Evolutionary conservation across 2,329 filamentous ascomycete genomes (phyloP).

Genomic region (Sordariomycetes sp.): DNA sequence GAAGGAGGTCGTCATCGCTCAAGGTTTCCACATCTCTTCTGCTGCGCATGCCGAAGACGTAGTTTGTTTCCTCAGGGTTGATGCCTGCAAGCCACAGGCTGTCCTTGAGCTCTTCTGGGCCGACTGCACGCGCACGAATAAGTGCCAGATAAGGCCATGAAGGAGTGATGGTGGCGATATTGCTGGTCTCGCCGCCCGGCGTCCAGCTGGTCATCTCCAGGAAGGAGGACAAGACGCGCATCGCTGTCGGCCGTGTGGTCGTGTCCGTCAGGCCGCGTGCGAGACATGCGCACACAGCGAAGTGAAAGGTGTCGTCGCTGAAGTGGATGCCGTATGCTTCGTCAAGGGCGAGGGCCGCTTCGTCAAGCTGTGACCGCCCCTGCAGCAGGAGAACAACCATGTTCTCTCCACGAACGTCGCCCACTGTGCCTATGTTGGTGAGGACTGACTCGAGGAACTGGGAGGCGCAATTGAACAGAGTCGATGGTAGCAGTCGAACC

Average conservation of each 20-base stretch:
- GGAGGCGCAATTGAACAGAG: conserved; percentile 57
- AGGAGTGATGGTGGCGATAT: conserved; percentile 10
- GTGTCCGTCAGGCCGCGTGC: conserved; percentile 56
- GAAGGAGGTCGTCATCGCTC: conserved; percentile 51
- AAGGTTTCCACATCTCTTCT: conserved; percentile 29
- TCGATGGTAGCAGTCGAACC: conserved; percentile 51
- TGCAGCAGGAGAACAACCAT: conserved; percentile 53
- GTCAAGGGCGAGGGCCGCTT: conserved; percentile 52
- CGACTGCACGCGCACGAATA: conserved; percentile 46
- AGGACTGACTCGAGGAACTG: conserved; percentile 56
- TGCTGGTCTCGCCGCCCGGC: conserved; percentile 8
- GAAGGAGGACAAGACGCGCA: conserved; percentile 54
- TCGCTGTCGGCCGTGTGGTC: conserved; percentile 46
- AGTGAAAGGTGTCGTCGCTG: conserved; percentile 55
- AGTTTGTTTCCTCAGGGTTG: conserved; percentile 26
- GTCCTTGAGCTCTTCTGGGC: conserved; percentile 51
- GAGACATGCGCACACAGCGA: conserved; percentile 55
- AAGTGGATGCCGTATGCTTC: conserved; percentile 60
- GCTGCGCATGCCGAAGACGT: conserved; percentile 7
- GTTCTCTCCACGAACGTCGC: conserved; percentile 48
- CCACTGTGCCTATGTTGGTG: conserved; percentile 52
- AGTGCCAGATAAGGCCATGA: conserved; percentile 51
- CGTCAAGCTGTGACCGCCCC: conserved; percentile 50
- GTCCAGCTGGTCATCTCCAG: conserved; percentile 28
- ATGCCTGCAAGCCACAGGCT: conserved; percentile 52